Base-by-base conservation (phyloP, 306 rosid genomes). In the Glycine soja region DNA sequence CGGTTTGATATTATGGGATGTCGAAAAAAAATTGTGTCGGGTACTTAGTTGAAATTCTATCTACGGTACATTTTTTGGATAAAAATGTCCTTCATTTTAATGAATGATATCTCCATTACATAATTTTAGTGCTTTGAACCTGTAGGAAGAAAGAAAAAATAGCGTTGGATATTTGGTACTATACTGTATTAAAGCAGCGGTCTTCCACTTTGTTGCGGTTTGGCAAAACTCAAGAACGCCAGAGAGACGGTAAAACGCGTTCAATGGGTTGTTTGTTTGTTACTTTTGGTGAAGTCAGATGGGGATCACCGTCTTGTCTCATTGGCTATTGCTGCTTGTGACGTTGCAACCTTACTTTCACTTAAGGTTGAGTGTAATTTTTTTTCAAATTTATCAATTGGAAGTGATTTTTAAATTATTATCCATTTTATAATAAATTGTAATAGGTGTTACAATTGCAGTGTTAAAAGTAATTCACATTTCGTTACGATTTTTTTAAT, bases 211-310 rank as follows among this genome's bases (percentile, higher is more conserved):
- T 0, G 38, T 65, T 78, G 18, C 48, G 72, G 62, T 73, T 51
- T 78, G 24, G 58, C 54, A 24, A 48, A 72, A 46, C 66, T 38
- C 38, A 76, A 15, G 80, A 61, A 10, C 30, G 54, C 18, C 75
- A 59, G 72, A 75, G 61, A 50, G 73, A 77, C 38, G 52, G 24
- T 78, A 86, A 62, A 87, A 80, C 87, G 90, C 88, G 84, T 85
- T 75, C 45, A 34, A 78, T 74, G 47, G 19, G 8, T 45, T 38
- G 47, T 34, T 75, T 24, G 30, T 24, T 79, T 45, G 47, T 72
- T 8, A 42, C 53, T 48, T 62, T 76, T 69, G 38, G 72, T 65
- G 56, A 52, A 64, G 66, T 64, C 18, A 7, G n/a, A 64, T 63
- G 36, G 15, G 68, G 47, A 74, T 75, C 84, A 80, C 84, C 82